Percentiles rank a stretch among this genome's conserved stretches.
Evolutionary conservation across 768 basidiomycete species (phyloP).

Genomic region (Calocybe cyanea): DNA sequence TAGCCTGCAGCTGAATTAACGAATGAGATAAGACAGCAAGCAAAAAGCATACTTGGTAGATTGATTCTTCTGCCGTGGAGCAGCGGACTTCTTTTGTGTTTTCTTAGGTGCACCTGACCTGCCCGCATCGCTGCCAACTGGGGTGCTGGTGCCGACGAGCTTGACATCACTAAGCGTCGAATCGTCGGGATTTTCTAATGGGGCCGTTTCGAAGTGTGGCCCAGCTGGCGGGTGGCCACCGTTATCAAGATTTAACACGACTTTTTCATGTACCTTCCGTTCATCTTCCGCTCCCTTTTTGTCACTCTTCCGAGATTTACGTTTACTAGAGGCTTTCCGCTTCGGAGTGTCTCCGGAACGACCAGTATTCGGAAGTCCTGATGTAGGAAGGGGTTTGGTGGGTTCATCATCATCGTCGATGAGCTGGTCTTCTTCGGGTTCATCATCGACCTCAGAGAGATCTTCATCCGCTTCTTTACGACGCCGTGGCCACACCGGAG

Average conservation of each 20-base stretch:
- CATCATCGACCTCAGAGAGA: conserved; percentile 63
- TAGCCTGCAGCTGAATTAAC: conserved; percentile 17
- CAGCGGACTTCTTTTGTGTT: conserved; percentile 37
- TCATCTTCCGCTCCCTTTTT: conserved; percentile 41
- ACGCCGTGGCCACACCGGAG: conserved; percentile 18
- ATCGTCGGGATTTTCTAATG: conserved; percentile 34
- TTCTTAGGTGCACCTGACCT: conserved; percentile 48
- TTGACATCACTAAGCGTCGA: conserved; percentile 10
- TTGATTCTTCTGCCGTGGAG: conserved; percentile 33
- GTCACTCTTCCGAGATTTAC: conserved; percentile 51
- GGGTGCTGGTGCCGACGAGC: conserved; percentile 13
- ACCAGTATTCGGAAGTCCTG: conserved; percentile 21
- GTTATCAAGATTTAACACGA: conserved; percentile 22
- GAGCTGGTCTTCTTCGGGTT: conserved; percentile 63
- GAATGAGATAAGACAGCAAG: not conserved
- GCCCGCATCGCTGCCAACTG: conserved; percentile 23
- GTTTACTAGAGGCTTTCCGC: conserved; percentile 46
- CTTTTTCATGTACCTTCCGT: conserved; percentile 45
- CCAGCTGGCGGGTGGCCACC: conserved; percentile 37
- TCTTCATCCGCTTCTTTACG: conserved; percentile 41
- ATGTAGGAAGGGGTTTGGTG: conserved; percentile 27
- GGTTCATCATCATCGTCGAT: conserved; percentile 62
- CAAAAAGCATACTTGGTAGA: conserved; percentile 26
- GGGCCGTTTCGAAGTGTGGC: conserved; percentile 39
- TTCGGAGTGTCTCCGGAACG: conserved; percentile 38